Conservation (phyloP, 2,329 filamentous ascomycete genomes). For the Trichoderma arundinaceum region DNA sequence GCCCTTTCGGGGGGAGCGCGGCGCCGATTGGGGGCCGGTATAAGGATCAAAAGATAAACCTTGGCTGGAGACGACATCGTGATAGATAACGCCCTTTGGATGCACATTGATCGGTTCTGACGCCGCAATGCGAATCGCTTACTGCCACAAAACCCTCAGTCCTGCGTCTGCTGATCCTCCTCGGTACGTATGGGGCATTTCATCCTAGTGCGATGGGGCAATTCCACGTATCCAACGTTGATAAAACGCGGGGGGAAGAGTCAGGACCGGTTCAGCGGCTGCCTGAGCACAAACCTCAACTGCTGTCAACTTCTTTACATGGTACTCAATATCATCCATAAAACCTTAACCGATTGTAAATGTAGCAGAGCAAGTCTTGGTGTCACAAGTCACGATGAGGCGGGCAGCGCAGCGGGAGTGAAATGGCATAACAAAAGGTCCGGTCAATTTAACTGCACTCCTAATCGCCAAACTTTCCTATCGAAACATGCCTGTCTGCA, state of each 20-base stretch:
- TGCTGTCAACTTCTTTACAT: too few species aligned
- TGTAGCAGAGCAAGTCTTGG: background rate
- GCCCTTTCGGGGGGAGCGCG: slow-evolving; percentile 2
- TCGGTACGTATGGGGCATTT: background rate
- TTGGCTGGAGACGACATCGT: background rate
- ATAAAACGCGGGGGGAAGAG: background rate
- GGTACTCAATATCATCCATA: too few species aligned
- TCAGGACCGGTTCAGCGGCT: too few species aligned
- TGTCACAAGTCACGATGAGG: background rate
- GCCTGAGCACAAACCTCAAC: too few species aligned
- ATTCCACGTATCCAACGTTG: background rate
- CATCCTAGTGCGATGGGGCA: background rate
- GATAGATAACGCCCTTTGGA: slow-evolving; percentile 5
- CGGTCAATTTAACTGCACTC: slow-evolving; percentile 54
- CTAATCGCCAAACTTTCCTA: slow-evolving; percentile 58
- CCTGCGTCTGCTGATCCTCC: background rate
- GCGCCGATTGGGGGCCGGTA: background rate
- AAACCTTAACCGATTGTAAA: too few species aligned
- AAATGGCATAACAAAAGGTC: slow-evolving; percentile 35
- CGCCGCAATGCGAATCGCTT: background rate
- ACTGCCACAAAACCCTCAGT: background rate
- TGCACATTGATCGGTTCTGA: background rate
- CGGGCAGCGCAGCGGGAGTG: background rate
- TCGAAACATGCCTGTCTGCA: slow-evolving; percentile 50
- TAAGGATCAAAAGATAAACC: background rate